Evolutionary conservation across 129 eudicot species (phyloP).

Genomic region (Helianthus annuus): DNA sequence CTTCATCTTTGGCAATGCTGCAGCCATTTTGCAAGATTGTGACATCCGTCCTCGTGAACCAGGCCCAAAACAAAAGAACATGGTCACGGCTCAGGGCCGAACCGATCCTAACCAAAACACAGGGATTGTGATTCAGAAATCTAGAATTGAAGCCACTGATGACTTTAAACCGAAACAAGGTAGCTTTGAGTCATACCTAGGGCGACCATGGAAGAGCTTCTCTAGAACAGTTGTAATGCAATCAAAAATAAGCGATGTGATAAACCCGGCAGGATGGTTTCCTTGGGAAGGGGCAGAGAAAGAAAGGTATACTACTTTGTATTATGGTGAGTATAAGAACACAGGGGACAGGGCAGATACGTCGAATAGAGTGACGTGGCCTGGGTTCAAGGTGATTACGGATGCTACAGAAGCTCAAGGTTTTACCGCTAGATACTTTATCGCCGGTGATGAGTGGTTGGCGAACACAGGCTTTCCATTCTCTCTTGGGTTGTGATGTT

Average conservation of each 20-base stretch:
- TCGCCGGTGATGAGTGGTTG: slow-evolving; percentile 65
- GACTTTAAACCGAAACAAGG: slow-evolving; percentile 53
- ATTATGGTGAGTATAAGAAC: slow-evolving; percentile 68
- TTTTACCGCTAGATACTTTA: slow-evolving; percentile 52
- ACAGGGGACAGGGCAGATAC: slow-evolving; percentile 67
- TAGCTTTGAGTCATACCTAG: slow-evolving; percentile 60
- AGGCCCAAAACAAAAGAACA: slow-evolving; percentile 55
- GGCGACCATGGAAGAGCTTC: slow-evolving; percentile 78
- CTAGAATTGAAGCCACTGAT: slow-evolving; percentile 62
- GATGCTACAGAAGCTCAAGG: slow-evolving; percentile 57
- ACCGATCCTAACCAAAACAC: slow-evolving; percentile 89
- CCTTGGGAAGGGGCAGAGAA: slow-evolving; percentile 59
- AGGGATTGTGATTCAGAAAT: slow-evolving; percentile 75
- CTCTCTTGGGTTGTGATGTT: slow-evolving; percentile 54
- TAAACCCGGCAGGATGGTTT: slow-evolving; percentile 76
- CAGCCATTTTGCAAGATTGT: slow-evolving; percentile 78
- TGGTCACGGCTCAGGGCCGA: slow-evolving; percentile 93
- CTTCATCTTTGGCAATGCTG: slow-evolving; percentile 87
- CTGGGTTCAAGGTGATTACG: slow-evolving; percentile 63
- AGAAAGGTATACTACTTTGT: slow-evolving; percentile 38
- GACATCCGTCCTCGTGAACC: slow-evolving; percentile 84
- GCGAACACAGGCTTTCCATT: slow-evolving; percentile 57
- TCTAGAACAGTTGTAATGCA: slow-evolving; percentile 86
- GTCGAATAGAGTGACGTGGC: slow-evolving; percentile 64
- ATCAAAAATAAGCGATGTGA: slow-evolving; percentile 47